phyloP scores from a whole-genome alignment of 108 stramenopile species.

The Cyclostephanos tholiformis region DNA sequence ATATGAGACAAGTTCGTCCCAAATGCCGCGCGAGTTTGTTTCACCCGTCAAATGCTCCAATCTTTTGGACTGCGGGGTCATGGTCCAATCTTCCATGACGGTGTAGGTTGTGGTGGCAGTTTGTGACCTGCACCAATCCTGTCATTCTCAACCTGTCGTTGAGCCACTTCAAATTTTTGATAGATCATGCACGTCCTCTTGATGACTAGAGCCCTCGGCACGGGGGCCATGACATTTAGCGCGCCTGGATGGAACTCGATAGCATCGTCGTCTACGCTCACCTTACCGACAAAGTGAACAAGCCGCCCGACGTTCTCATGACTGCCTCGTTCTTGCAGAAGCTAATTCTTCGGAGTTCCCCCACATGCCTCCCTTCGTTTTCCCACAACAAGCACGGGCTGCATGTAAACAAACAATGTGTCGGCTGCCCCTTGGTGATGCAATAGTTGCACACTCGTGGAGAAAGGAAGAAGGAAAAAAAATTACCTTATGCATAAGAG shows the following conservation, averaged over 20 bases:
- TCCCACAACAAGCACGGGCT: conserved; percentile 58
- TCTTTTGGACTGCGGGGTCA: conserved; percentile 38
- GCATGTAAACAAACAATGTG: neutral
- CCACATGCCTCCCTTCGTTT: conserved; percentile 60
- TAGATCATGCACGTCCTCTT: conserved; percentile 57
- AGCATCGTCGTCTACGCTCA: conserved; percentile 52
- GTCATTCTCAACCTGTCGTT: conserved; percentile 42
- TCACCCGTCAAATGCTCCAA: conserved; percentile 45
- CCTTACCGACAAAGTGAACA: conserved; percentile 54
- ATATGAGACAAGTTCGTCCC: conserved; percentile 39
- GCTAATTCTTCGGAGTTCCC: conserved; percentile 47
- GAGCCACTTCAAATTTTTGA: conserved; percentile 50
- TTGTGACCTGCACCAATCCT: conserved; percentile 51
- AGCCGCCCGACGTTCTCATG: conserved; percentile 45
- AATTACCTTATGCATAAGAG: conserved; percentile 45
- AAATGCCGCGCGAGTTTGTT: conserved; percentile 40
- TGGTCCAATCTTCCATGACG: conserved; percentile 53
- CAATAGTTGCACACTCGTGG: neutral
- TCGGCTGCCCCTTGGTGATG: neutral
- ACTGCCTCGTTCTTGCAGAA: conserved; percentile 63
- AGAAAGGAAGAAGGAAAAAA: neutral
- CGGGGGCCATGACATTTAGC: conserved; percentile 46
- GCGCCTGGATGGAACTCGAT: conserved; percentile 45
- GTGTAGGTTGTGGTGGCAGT: conserved; percentile 55
- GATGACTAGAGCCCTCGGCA: conserved; percentile 48